Conservation (phyloP, 23 red algal genomes). For the Cyanidioschyzon merolae region DNA sequence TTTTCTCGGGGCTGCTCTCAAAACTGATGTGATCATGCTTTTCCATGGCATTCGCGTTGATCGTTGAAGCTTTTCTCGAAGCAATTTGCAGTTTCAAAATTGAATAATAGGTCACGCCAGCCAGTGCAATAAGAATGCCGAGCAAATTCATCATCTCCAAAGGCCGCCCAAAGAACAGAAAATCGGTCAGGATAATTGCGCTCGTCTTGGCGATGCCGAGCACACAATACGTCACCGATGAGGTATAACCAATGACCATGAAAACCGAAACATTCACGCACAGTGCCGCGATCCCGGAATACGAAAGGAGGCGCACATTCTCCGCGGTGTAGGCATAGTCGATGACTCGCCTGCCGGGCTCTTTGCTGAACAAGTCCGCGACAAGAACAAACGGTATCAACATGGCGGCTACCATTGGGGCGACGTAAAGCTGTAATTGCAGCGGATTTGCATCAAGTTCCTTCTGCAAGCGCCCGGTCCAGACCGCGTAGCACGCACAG, state of each 20-base stretch:
- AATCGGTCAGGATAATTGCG: constrained; percentile 69
- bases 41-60: neutral
- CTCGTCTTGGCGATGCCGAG: constrained; percentile 82
- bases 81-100: constrained; percentile 34
- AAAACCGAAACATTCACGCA: constrained; percentile 95
- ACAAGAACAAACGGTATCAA: constrained; percentile 61
- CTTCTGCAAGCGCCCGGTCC: constrained; percentile 74
- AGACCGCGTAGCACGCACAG: constrained; percentile 82
- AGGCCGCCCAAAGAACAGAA: constrained; percentile 68
- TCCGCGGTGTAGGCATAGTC: constrained; percentile 18
- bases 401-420: constrained; percentile 62
- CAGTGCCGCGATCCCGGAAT: constrained; percentile 60
- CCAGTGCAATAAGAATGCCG: constrained; percentile 59
- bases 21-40: too few species aligned
- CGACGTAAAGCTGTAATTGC: constrained; percentile 88
- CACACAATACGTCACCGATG: constrained; percentile 88
- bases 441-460: constrained; percentile 76
- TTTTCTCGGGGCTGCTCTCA: too few species aligned
- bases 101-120: constrained; percentile 68
- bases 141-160: constrained; percentile 49
- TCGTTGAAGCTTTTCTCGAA: neutral
- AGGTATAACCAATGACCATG: constrained; percentile 82
- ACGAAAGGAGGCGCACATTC: constrained; percentile 29
- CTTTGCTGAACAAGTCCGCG: neutral
- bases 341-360: neutral